Base-by-base conservation (phyloP, 2,329 filamentous ascomycete genomes). In the Venturia effusa region DNA sequence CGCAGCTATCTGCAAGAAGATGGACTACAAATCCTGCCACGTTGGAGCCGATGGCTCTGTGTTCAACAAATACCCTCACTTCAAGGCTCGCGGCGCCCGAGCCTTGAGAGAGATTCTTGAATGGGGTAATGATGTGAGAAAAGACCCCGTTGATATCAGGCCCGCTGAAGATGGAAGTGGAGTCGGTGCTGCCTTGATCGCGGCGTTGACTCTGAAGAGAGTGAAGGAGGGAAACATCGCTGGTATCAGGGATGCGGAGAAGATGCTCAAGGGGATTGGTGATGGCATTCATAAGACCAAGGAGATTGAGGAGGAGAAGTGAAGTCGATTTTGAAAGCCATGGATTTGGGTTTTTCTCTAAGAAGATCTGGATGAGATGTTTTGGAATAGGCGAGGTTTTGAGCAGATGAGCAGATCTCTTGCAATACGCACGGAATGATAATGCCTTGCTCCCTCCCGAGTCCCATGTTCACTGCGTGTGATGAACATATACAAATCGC, bases 51-150 rank as follows among this genome's bases (percentile, higher is more conserved):
- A 99, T 73, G 94, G 94, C 43, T 96, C 90, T 22, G 93, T 99
- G 63, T 99, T 99, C 81, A 97, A 96, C 83, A 97, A 97, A 76
- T 99, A 99, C 79, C 94, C 94, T 15, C 89, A 96, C 78, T 99
- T 99, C 84, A 97, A 97, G 82, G 85, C 87, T 65, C 88, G 94
- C 63, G 92, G 93, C 64, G 93, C 94, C 17, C 83, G 88, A 74
- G 94, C 94, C 34, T 84, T 99, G 62, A 87, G 90, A 64, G 94
- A 99, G 81, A 97, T 99, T 68, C 85, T 99, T 43, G 93, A 96
- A 80, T 97, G 93, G 92, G 85, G 89, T 2, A 85, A 83, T 64
- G 89, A 90, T 78, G 88, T 87, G 75, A 88, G 75, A 67, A 76
- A 92, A 74, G 79, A 97, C 71, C 92, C 92, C 8, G 83, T 99